Conservation (phyloP, 2,329 filamentous ascomycete species). For the Pseudopyricularia javanii region DNA sequence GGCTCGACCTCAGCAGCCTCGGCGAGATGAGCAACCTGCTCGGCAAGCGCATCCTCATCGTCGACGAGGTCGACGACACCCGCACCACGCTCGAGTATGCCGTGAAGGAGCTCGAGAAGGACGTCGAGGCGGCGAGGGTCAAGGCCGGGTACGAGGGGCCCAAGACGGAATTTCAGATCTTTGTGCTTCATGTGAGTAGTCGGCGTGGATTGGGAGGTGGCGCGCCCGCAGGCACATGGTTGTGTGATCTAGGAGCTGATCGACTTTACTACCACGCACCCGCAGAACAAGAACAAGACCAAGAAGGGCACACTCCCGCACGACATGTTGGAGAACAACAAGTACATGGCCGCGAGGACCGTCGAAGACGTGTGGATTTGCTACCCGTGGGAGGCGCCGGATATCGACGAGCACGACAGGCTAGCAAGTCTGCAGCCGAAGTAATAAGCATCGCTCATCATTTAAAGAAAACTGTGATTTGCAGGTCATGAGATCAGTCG, state of each 20-base stretch:
- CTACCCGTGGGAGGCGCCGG: conserved; percentile 94
- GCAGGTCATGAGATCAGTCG: neutral
- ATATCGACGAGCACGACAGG: conserved; percentile 86
- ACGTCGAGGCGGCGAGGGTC: conserved; percentile 65
- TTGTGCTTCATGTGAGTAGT: conserved; percentile 84
- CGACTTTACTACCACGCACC: neutral
- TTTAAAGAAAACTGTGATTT: neutral
- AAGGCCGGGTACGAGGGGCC: conserved; percentile 29
- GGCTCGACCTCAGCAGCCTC: conserved; percentile 80
- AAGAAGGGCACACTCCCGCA: conserved; percentile 83
- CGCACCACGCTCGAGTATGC: conserved; percentile 90
- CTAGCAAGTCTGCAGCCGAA: conserved; percentile 38
- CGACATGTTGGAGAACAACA: conserved; percentile 59
- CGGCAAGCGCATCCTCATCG: conserved; percentile 83
- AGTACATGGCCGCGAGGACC: conserved; percentile 78
- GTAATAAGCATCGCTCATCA: neutral
- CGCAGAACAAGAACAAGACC: conserved; percentile 85
- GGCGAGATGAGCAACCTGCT: conserved; percentile 78
- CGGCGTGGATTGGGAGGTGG: no score
- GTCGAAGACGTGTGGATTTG: conserved; percentile 96
- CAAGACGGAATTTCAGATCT: conserved; percentile 84
- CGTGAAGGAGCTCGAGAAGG: conserved; percentile 86
- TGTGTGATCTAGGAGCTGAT: no score
- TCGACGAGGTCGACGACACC: conserved; percentile 93
- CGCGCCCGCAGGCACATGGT: no score